Base-by-base conservation (phyloP, 192 early-diverging fungal species). In the Ramicandelaber brevisporus region DNA sequence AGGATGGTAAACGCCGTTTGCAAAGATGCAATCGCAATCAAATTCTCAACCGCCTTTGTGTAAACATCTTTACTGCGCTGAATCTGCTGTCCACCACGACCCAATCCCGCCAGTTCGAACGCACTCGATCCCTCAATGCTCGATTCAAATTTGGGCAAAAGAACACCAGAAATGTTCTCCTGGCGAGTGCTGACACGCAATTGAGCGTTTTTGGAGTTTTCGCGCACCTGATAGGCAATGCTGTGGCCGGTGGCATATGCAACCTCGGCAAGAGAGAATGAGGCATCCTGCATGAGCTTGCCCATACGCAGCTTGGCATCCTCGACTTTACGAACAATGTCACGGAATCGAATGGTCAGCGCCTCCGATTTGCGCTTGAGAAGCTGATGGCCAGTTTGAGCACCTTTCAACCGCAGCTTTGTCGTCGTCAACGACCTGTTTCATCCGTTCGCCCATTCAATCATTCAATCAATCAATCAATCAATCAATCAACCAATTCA, bases 231-330 rank as follows among this genome's bases (percentile, higher is more conserved):
- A 53, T 86, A 98, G 38, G 82, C 80, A 26, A 96, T 96, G n/a
- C n/a, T n/a, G 44, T 99, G 89, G 20, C 93, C 93, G 3, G 88
- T 82, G 33, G 72, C 77, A 43, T 99, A 95, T 28, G 78, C 76
- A 16, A 99, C 93, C 46, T 96, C 86, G 13, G 90, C 85, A 28
- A 95, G 67, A 4, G 93, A 96, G 43, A 99, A 99, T 11, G 83
- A 88, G 9, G 93, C 93, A 31, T 68, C 68, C 45, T 98, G 92
- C 80, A 99, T 80, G 24, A 99, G 73, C 48, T 82, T 86, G 31
- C 89, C 90, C 93, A 99, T 99, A 59, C 92, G 87, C 24, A 73
- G 56, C 43, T 99, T 99, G 26, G 87, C 89, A 53, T 96, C 86
- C 47, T 95, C 79, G 58, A 99, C 96, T 50, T 96, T 96, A 51